Evolutionary conservation across 352 stramenopile genomes (phyloP).

Genomic region (Pythium graminicola): DNA sequence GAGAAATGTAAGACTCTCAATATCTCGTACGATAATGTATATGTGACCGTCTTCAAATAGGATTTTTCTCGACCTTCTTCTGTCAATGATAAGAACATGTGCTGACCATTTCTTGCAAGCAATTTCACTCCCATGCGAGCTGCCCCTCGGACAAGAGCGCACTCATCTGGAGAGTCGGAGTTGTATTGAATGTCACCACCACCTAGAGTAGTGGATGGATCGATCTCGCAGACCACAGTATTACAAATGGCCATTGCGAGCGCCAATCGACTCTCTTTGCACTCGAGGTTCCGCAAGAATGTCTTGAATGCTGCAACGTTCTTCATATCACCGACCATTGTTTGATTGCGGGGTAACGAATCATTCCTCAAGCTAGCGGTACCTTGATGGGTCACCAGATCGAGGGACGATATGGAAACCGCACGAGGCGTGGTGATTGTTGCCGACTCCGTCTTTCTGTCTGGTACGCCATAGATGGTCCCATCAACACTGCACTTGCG

Average conservation of each 20-base stretch:
- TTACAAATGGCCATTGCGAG: constrained; percentile 80
- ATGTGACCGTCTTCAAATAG: constrained; percentile 49
- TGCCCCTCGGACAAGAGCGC: constrained; percentile 88
- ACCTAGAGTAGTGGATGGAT: constrained; percentile 13
- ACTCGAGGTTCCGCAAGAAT: constrained; percentile 42
- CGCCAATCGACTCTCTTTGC: constrained; percentile 47
- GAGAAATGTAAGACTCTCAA: constrained; percentile 84
- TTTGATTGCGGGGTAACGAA: constrained; percentile 4
- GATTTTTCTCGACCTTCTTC: constrained; percentile 52
- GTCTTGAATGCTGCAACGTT: constrained; percentile 40
- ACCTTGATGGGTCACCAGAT: constrained; percentile 11
- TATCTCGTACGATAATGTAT: constrained; percentile 63
- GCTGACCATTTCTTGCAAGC: constrained; percentile 40
- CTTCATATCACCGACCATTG: constrained; percentile 11
- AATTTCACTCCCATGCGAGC: constrained; percentile 83
- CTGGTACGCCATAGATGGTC: constrained; percentile 61
- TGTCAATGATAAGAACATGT: constrained; percentile 52
- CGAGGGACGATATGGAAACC: constrained; percentile 19
- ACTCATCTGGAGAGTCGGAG: constrained; percentile 90
- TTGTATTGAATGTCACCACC: constrained; percentile 62
- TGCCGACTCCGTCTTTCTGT: constrained; percentile 26
- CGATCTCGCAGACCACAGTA: constrained; percentile 76
- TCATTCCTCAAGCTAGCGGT: constrained; percentile 10
- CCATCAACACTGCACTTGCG: constrained; percentile 86
- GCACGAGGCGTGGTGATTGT: constrained; percentile 4